Percentiles rank a stretch among this genome's conserved stretches.
phyloP scores from a whole-genome alignment of 257 asterid species.

The Solanum clarkiae region DNA sequence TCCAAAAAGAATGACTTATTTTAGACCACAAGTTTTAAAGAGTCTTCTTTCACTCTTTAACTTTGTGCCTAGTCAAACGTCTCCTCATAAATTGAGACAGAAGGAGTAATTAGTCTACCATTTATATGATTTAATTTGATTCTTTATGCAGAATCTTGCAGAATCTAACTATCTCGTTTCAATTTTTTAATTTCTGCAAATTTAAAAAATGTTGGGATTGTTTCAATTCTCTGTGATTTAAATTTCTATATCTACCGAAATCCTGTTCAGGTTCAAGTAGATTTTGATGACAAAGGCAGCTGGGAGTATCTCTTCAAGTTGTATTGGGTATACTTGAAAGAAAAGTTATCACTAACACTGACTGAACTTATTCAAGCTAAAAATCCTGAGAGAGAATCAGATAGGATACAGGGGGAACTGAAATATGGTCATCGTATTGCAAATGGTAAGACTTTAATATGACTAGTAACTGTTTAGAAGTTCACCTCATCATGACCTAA shows the following conservation, averaged over 20 bases:
- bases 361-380: slow-evolving; percentile 57
- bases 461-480: not conserved
- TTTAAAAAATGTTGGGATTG: not conserved
- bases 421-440: slow-evolving; percentile 9
- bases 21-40: not conserved
- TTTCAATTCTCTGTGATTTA: not conserved
- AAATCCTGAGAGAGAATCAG: slow-evolving; percentile 31
- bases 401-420: slow-evolving; percentile 1
- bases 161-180: not conserved
- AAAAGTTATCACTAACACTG: slow-evolving; percentile 45
- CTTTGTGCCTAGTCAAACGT: not conserved
- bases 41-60: not conserved
- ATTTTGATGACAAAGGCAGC: slow-evolving; percentile 76
- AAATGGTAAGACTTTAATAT: not conserved
- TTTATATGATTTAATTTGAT: not conserved
- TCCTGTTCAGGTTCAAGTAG: slow-evolving; percentile 53
- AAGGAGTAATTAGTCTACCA: not conserved
- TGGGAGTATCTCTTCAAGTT: slow-evolving; percentile 91
- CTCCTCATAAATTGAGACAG: not conserved
- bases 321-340: slow-evolving; percentile 64
- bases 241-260: not conserved
- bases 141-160: not conserved
- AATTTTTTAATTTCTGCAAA: not conserved
- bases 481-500: not conserved
- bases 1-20: not conserved